phyloP scores from a whole-genome alignment of 352 stramenopile genomes.

The Phytophthora citricola region DNA sequence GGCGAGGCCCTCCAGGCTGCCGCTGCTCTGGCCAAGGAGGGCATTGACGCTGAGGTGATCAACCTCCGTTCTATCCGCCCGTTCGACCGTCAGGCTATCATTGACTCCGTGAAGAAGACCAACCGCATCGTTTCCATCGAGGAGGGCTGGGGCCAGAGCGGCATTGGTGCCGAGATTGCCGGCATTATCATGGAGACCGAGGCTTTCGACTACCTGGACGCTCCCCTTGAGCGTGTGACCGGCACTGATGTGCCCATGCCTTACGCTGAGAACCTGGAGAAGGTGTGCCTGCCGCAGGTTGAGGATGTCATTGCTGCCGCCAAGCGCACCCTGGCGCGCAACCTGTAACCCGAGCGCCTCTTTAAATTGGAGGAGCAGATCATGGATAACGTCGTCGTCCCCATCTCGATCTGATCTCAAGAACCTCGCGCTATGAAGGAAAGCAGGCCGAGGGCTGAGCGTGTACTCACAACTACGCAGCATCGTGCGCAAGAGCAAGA shows the following conservation, averaged over 20 bases:
- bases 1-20: constrained; percentile 96
- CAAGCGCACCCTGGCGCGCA: constrained; percentile 87
- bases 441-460: constrained; percentile 34
- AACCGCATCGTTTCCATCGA: constrained; percentile 97
- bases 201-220: constrained; percentile 99
- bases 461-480: constrained; percentile 26
- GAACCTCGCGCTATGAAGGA: constrained; percentile 40
- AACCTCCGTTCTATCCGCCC: constrained; percentile 95
- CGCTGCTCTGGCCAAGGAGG: constrained; percentile 93
- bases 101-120: constrained; percentile 99
- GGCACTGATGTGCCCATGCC: constrained; percentile 99
- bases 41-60: constrained; percentile 97
- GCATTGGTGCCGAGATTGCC: constrained; percentile 97
- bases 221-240: constrained; percentile 97
- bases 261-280: constrained; percentile 98
- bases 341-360: constrained; percentile 60
- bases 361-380: constrained; percentile 12
- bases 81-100: constrained; percentile 97
- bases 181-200: constrained; percentile 98
- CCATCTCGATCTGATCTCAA: constrained; percentile 32
- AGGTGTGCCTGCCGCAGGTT: constrained; percentile 94
- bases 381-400: constrained; percentile 26
- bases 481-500: constrained; percentile 31
- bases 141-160: constrained; percentile 97
- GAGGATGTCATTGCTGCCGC: constrained; percentile 94